Percentiles rank a stretch among this genome's conserved stretches.
Conservation (phyloP, 2,329 filamentous ascomycete species). For the Colletotrichum magnum region DNA sequence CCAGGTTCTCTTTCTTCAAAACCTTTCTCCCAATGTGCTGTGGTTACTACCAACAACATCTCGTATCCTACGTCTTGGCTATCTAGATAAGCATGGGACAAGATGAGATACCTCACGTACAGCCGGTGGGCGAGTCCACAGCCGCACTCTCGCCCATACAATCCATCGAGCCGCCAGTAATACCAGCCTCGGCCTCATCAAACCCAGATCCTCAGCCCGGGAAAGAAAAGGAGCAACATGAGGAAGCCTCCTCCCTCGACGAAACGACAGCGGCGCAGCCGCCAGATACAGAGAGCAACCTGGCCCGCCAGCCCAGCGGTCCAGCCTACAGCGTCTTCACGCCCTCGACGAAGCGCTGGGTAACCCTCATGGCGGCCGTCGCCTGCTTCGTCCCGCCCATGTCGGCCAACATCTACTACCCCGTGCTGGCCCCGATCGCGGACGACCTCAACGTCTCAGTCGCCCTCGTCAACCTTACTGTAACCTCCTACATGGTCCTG, state of each 20-base stretch:
- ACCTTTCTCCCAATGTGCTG: not conserved
- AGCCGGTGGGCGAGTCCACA: not conserved
- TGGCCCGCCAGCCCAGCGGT: conserved; percentile 50
- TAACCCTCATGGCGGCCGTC: conserved; percentile 66
- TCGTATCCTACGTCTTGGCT: not conserved
- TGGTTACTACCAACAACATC: not conserved
- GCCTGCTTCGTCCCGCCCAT: conserved; percentile 70
- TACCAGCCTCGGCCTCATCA: not conserved
- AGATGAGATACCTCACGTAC: not conserved
- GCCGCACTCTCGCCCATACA: not conserved
- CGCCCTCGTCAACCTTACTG: conserved; percentile 61
- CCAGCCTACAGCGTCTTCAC: conserved; percentile 55
- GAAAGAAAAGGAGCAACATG: conserved; percentile 19
- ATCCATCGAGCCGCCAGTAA: not conserved
- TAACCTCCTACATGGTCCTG: conserved; percentile 75
- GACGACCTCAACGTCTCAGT: conserved; percentile 55
- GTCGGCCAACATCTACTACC: conserved; percentile 71
- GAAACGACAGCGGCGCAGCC: not conserved
- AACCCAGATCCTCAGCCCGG: not conserved
- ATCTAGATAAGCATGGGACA: conserved; percentile 10
- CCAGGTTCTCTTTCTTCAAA: not conserved
- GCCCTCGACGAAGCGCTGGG: conserved; percentile 62
- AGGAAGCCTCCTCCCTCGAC: not conserved
- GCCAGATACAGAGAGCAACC: conserved; percentile 44
- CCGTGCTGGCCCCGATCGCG: conserved; percentile 57